A percentile compares a stretch with the other conserved stretches of the same genome.
phyloP scores from a whole-genome alignment of 2,329 filamentous ascomycete genomes.

The Phialophora verrucosa region DNA sequence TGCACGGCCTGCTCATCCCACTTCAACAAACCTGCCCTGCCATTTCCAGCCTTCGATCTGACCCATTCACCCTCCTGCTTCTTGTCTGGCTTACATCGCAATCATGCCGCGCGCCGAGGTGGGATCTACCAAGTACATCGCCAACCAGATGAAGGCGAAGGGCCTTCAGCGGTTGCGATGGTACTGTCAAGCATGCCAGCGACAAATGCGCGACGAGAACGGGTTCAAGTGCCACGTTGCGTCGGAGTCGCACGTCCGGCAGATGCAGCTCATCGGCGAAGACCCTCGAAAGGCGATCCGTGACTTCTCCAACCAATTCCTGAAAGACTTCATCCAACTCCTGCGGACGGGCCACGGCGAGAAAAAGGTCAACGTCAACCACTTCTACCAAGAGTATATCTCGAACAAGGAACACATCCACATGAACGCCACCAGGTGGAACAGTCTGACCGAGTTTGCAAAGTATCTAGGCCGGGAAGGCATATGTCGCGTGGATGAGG shows the following conservation, averaged over 20 bases:
- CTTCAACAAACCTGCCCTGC: not conserved
- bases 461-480: slow-evolving; percentile 86
- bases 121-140: slow-evolving; percentile 86
- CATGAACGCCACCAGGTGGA: slow-evolving; percentile 93
- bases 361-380: slow-evolving; percentile 86
- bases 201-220: slow-evolving; percentile 82
- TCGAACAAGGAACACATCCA: slow-evolving; percentile 85
- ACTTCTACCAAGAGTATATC: slow-evolving; percentile 96
- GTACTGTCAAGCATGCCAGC: slow-evolving; percentile 86
- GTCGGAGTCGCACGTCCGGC: slow-evolving; percentile 84
- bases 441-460: slow-evolving; percentile 84
- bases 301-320: slow-evolving; percentile 80
- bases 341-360: slow-evolving; percentile 86
- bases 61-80: not conserved
- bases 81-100: slow-evolving; percentile 38
- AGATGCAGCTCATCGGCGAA: slow-evolving; percentile 86
- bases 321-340: slow-evolving; percentile 76
- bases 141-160: slow-evolving; percentile 83
- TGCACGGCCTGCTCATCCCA: not conserved
- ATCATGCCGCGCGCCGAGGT: slow-evolving; percentile 91
- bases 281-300: slow-evolving; percentile 84
- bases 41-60: not conserved
- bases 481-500: slow-evolving; percentile 88
- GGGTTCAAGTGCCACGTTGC: slow-evolving; percentile 89
- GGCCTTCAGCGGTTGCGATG: slow-evolving; percentile 78